Conservation (phyloP, 2,329 filamentous ascomycete species). For the Cercospora sp. region DNA sequence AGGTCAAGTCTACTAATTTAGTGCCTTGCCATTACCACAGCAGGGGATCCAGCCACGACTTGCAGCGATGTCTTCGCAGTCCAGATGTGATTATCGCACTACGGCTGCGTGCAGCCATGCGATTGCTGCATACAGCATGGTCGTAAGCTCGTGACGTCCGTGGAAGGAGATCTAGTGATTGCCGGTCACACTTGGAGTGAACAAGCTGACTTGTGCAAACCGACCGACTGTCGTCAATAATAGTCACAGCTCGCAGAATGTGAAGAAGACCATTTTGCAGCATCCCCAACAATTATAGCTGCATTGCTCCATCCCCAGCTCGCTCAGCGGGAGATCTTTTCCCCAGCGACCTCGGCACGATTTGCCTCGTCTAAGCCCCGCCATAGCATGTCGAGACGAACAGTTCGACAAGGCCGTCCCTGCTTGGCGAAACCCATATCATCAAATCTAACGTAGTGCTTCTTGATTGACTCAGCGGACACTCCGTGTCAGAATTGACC, state of each 20-base stretch:
- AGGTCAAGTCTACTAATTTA: neutral
- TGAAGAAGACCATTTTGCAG: too few relatives aligned
- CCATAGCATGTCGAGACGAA: neutral
- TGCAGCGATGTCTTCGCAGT: neutral
- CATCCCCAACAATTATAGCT: neutral
- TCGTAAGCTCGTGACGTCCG: neutral
- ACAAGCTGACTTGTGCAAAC: neutral
- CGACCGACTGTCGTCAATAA: too few relatives aligned
- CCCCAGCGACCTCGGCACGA: conserved; percentile 10
- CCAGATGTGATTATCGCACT: neutral
- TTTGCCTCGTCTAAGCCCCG: neutral
- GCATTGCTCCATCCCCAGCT: neutral
- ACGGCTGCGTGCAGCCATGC: neutral
- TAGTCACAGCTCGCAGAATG: too few relatives aligned
- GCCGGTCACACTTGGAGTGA: neutral
- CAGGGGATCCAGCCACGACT: neutral
- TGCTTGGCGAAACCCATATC: neutral
- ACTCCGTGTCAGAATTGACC: neutral
- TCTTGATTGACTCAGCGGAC: too few relatives aligned
- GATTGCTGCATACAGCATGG: neutral
- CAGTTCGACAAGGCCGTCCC: neutral
- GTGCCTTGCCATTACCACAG: neutral
- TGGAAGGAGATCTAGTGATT: neutral
- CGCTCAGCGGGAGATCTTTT: neutral
- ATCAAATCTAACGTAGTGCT: neutral